These are phyloP conservation scores for Bondarzewia mesenterica DNA, from an alignment of 1,284 basidiomycete species.

Conservation along the genomic window DNA sequence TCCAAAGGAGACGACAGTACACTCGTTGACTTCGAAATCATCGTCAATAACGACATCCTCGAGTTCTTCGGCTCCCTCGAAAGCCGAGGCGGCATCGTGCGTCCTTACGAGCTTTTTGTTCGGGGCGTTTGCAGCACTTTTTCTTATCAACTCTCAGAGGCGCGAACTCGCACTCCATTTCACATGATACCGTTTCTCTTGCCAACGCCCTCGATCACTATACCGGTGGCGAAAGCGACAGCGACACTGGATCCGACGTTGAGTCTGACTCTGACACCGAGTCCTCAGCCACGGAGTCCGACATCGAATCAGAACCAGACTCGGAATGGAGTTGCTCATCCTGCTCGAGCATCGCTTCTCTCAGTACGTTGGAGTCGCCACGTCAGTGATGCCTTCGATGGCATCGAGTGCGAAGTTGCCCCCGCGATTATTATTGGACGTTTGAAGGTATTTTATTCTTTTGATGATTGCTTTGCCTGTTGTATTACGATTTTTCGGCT, in stretches of 20 bases:
- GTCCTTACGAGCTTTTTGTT: constrained; percentile 29
- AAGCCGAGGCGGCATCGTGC: constrained; percentile 26
- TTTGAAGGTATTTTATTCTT: too few species aligned
- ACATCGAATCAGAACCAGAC: constrained; percentile 5
- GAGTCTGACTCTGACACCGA: constrained; percentile 1
- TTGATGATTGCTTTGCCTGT: too few species aligned
- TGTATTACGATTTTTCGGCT: too few species aligned
- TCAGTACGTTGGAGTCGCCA: constrained; percentile 11
- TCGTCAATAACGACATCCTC: background rate
- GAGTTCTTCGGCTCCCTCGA: constrained; percentile 8
- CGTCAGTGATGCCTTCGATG: too few species aligned
- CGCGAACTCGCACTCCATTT: constrained; percentile 23
- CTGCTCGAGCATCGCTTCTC: constrained; percentile 14
- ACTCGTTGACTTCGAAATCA: background rate
- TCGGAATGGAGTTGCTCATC: constrained; percentile 12
- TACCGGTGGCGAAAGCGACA: background rate
- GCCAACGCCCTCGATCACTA: background rate
- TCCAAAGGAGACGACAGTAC: background rate
- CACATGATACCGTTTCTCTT: constrained; percentile 17
- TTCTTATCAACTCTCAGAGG: constrained; percentile 24
- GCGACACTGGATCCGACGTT: background rate
- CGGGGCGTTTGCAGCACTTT: constrained; percentile 28
- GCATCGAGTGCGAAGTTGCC: too few species aligned
- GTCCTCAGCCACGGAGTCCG: constrained; percentile 7
- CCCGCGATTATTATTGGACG: too few species aligned